Base-by-base conservation (phyloP, 129 eudicot genomes). In the Flaveria linearis region DNA sequence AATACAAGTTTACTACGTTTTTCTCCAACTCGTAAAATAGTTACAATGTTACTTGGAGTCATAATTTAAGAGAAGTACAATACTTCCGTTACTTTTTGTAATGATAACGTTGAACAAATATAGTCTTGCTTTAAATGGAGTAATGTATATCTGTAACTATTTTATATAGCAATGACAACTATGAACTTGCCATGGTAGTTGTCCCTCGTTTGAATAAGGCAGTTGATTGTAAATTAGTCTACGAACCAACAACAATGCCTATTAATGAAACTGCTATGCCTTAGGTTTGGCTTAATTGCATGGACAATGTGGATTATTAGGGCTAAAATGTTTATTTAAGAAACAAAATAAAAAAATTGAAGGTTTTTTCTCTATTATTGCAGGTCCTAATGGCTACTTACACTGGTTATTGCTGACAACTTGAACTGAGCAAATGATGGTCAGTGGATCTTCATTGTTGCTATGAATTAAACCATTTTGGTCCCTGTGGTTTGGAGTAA, bases 351-450 rank as follows among this genome's bases (percentile, higher is more conserved):
- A 51, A 41, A 10, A 70, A 15, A 8, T 70, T 70, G 75, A 36
- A 22, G 64, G 1, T 57, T 55, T 17, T 55, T 17, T 20, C 25
- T 17, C 28, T 7, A 55, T 17, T 55, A 9, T 11, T 58, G 65
- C 65, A 58, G 65, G 39, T 58, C 5, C 65, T 58, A 71, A 71
- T 51, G 75, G 62, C 26, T n/a, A 14, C 74, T 69, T 22, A 47
- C 74, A 12, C 7, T 42, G 72, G 72, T 68, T 69, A 68, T 68
- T 43, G 9, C 18, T 67, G n/a, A 7, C 46, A 68, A 14, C 36
- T 68, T 69, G 60, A n/a, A 26, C 57, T 26, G 60, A 49, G 41
- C 16, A 50, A 28, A 51, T 51, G 46, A 30, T 25, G 17, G 16
- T 71, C 1, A 4, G 51, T 71, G 75, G 46, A 25, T 69, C 56